Percentiles rank a stretch among this genome's conserved stretches.
Conservation (phyloP, 441 rosid genomes). For the Gossypium davidsonii region DNA sequence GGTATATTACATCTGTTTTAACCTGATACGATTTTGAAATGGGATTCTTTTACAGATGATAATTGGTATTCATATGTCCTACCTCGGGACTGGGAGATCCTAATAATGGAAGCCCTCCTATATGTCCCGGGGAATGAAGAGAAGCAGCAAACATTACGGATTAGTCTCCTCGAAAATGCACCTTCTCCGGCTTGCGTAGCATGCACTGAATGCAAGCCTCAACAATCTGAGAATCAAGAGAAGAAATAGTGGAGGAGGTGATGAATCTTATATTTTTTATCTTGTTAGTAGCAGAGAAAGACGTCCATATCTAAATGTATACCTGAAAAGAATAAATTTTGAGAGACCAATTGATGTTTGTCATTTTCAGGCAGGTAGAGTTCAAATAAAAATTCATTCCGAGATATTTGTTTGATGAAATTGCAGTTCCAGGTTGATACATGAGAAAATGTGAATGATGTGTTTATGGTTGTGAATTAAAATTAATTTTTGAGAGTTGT, state of each 20-base stretch:
- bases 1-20: not conserved
- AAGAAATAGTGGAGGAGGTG: slow-evolving; percentile 18
- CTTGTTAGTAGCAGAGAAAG: not conserved
- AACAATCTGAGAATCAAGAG: slow-evolving; percentile 27
- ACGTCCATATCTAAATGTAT: not conserved
- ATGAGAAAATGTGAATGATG: no score
- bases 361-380: no score
- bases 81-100: slow-evolving; percentile 70
- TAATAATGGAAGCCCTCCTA: slow-evolving; percentile 80
- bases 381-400: no score
- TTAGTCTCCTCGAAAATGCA: slow-evolving; percentile 35
- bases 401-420: no score
- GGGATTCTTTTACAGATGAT: slow-evolving; percentile 28
- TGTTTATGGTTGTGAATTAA: no score
- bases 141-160: slow-evolving; percentile 49
- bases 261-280: not conserved
- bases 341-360: not conserved
- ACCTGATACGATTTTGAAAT: not conserved
- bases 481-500: no score
- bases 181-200: slow-evolving; percentile 30
- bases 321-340: not conserved
- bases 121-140: slow-evolving; percentile 69
- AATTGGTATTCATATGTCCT: slow-evolving; percentile 45
- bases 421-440: no score
- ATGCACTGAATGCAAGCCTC: slow-evolving; percentile 27